Percentiles rank a stretch among this genome's conserved stretches.
phyloP scores from a whole-genome alignment of 2,329 filamentous ascomycete genomes.

The Colletotrichum sp. region DNA sequence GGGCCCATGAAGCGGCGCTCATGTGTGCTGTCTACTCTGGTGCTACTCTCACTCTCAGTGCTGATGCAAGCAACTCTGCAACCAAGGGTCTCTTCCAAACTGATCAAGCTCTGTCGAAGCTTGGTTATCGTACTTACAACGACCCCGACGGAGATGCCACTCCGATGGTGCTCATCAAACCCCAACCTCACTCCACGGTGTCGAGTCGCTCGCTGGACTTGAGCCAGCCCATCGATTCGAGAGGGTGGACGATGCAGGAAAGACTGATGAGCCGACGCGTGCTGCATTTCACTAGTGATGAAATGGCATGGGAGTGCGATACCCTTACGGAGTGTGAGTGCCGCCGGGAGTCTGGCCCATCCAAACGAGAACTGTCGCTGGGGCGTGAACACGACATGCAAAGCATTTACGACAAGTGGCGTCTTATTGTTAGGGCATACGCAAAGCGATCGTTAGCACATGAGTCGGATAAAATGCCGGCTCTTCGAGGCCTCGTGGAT shows the following conservation, averaged over 20 bases:
- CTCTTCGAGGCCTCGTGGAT: neutral
- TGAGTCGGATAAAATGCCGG: neutral
- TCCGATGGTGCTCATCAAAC: neutral
- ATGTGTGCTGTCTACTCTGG: neutral
- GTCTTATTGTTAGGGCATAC: neutral
- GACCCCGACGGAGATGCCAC: neutral
- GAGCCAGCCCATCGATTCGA: neutral
- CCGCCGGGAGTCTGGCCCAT: neutral
- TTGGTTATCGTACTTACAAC: neutral
- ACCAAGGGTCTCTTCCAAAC: neutral
- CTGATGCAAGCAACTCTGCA: neutral
- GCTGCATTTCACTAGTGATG: neutral
- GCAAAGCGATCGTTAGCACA: neutral
- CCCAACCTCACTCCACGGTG: neutral
- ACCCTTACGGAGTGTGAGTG: neutral
- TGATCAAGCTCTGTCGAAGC: neutral
- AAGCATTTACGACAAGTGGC: neutral
- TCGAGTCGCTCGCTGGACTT: neutral
- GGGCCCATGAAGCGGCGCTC: neutral
- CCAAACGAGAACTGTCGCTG: neutral
- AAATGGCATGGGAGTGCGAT: neutral
- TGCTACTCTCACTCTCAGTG: neutral
- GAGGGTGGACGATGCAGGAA: neutral
- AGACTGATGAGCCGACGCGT: neutral
- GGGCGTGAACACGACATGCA: neutral